Base-by-base conservation (phyloP, 306 rosid species). In the Canavalia ensiformis region DNA sequence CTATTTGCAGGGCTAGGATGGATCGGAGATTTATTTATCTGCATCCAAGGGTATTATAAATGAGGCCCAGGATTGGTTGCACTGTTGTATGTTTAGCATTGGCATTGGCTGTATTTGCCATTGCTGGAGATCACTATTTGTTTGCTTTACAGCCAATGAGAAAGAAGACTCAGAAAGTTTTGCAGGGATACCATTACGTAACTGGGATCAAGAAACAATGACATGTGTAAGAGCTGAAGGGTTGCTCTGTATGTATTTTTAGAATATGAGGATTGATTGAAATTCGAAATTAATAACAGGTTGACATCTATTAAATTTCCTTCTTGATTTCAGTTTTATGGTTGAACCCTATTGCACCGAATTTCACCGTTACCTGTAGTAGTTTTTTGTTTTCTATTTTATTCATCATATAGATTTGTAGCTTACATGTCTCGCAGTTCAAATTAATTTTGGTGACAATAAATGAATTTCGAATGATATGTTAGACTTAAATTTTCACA, bases 261-360 rank as follows among this genome's bases (percentile, higher is more conserved):
- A 89, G 88, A 90, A 72, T 85, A 89, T 86, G 87, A 91, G 83
- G 88, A 91, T 91, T 91, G 88, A 87, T 93, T 95, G 88, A 81
- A 87, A 90, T 88, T 91, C 91, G 89, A 86, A 89, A 90, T 87
- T 91, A 95, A 95, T 95, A 93, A 95, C 92, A 90, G 74, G 87
- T 91, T 90, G 82, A 88, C 90, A 85, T 83, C 87, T 76, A 83
- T 85, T 89, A 82, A 72, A 47, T 82, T 84, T 68, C 80, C 87
- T 65, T 68, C 58, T 66, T 54, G 66, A 51, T 73, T 83, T 82
- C 39, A 67, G 37, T 82, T 86, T 67, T 79, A 25, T 49, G 42
- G 82, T 44, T 78, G 76, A 50, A 45, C 35, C 51, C 31, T 75
- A 51, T 65, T 77, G 68, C 46, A 9, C 68, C 70, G 73, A 80